These are phyloP conservation scores for Cyberlindnera bimundalis DNA, from an alignment of 805 yeast genomes.

Conservation along the genomic window DNA sequence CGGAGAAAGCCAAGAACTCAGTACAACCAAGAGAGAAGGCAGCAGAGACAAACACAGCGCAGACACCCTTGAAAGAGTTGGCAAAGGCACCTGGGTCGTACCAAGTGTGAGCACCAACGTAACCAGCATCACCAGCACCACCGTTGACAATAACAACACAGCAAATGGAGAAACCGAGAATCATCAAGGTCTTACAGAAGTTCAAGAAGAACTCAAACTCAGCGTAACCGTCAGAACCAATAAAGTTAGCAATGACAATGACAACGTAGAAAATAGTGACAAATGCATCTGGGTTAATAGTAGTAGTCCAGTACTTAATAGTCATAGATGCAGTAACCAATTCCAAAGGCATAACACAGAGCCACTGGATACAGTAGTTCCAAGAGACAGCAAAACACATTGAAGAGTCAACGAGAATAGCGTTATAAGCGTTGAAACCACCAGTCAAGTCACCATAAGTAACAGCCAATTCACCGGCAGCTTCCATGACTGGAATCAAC, in stretches of 20 bases:
- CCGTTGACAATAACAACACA: conserved; percentile 56
- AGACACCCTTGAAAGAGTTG: conserved; percentile 54
- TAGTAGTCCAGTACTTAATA: conserved; percentile 42
- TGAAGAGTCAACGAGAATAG: conserved; percentile 44
- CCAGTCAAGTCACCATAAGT: conserved; percentile 37
- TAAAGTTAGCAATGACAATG: conserved; percentile 49
- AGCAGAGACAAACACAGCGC: conserved; percentile 60
- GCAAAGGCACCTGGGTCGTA: conserved; percentile 50
- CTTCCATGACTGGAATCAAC: conserved; percentile 55
- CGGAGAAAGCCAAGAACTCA: conserved; percentile 61
- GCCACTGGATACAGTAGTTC: conserved; percentile 55
- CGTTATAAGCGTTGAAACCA: conserved; percentile 37
- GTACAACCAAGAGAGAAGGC: conserved; percentile 66
- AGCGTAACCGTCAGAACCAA: conserved; percentile 64
- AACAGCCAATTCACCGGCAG: conserved; percentile 53
- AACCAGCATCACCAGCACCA: conserved; percentile 52
- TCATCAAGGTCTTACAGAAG: conserved; percentile 51
- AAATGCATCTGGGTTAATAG: conserved; percentile 49
- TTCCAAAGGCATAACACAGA: conserved; percentile 51
- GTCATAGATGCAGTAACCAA: conserved; percentile 54
- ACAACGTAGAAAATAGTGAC: conserved; percentile 52
- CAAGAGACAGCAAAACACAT: conserved; percentile 63
- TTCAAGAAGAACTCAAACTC: conserved; percentile 64
- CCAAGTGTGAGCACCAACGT: conserved; percentile 60
- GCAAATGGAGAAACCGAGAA: conserved; percentile 54